These are phyloP conservation scores for Candida germanica DNA, from an alignment of 805 yeast species.

Conservation along the genomic window DNA sequence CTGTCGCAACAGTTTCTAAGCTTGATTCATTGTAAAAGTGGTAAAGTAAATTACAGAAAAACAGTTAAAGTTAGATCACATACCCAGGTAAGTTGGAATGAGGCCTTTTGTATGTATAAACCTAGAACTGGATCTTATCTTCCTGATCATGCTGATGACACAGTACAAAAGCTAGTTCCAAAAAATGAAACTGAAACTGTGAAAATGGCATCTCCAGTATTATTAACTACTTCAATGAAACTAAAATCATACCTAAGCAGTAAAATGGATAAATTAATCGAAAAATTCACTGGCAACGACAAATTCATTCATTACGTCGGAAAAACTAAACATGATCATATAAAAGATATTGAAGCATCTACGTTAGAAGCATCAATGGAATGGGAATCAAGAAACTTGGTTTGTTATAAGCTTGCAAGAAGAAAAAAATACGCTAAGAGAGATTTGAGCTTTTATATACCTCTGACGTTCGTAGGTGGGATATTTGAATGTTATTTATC, in stretches of 20 bases:
- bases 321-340: constrained; percentile 13
- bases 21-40: constrained; percentile 51
- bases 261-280: constrained; percentile 18
- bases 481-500: constrained; percentile 50
- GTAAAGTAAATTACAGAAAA: constrained; percentile 45
- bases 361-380: constrained; percentile 20
- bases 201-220: background rate
- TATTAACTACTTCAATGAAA: background rate
- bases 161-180: constrained; percentile 7
- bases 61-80: constrained; percentile 24
- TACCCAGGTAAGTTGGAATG: constrained; percentile 48
- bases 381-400: constrained; percentile 25
- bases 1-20: constrained; percentile 43
- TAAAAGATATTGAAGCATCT: constrained; percentile 15
- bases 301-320: constrained; percentile 20
- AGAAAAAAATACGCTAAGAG: constrained; percentile 50
- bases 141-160: constrained; percentile 11
- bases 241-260: constrained; percentile 7
- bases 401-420: constrained; percentile 57
- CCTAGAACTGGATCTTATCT: constrained; percentile 20
- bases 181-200: background rate
- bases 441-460: constrained; percentile 46
- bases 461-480: constrained; percentile 63
- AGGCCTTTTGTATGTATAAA: constrained; percentile 43
- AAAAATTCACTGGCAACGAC: constrained; percentile 14